These are phyloP conservation scores for Rhinocladiella similis DNA, from an alignment of 2,329 filamentous ascomycete species.

Conservation along the genomic window DNA sequence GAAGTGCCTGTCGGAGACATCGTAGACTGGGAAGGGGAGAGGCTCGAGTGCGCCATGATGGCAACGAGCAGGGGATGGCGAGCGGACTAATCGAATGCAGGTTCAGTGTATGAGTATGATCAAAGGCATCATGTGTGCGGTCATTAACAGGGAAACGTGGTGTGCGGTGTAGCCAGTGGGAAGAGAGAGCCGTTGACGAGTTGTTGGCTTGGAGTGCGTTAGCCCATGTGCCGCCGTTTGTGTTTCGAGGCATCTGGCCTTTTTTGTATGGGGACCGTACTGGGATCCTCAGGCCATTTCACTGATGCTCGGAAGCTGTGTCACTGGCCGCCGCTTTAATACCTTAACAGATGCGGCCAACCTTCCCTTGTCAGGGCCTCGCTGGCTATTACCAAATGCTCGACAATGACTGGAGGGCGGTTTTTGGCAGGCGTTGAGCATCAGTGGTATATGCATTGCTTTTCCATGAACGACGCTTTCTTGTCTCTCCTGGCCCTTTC, in stretches of 20 bases:
- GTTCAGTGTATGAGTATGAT: background rate
- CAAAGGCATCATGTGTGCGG: background rate
- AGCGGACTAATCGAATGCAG: background rate
- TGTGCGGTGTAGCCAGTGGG: background rate
- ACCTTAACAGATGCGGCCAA: too few species aligned
- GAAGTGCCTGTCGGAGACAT: constrained; percentile 10
- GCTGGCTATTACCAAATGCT: too few species aligned
- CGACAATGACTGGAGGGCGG: too few species aligned
- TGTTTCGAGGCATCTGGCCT: background rate
- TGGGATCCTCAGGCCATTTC: too few species aligned
- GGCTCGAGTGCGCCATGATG: constrained; percentile 26
- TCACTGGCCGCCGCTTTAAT: too few species aligned
- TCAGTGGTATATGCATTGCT: too few species aligned
- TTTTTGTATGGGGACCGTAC: background rate
- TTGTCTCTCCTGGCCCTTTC: too few species aligned
- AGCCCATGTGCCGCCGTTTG: constrained; percentile 3
- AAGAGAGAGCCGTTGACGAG: background rate
- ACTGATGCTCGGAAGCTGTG: background rate
- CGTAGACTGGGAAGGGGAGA: constrained; percentile 22
- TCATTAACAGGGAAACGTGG: background rate
- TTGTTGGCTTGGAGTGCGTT: background rate
- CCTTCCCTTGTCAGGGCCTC: too few species aligned
- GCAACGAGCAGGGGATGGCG: background rate
- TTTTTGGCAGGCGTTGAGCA: too few species aligned
- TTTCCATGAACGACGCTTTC: too few species aligned